Percentiles rank a stretch among this genome's conserved stretches.
These are phyloP conservation scores for Selaginella tamariscina DNA, from an alignment of 75 land plant genomes.

Conservation along the genomic window DNA sequence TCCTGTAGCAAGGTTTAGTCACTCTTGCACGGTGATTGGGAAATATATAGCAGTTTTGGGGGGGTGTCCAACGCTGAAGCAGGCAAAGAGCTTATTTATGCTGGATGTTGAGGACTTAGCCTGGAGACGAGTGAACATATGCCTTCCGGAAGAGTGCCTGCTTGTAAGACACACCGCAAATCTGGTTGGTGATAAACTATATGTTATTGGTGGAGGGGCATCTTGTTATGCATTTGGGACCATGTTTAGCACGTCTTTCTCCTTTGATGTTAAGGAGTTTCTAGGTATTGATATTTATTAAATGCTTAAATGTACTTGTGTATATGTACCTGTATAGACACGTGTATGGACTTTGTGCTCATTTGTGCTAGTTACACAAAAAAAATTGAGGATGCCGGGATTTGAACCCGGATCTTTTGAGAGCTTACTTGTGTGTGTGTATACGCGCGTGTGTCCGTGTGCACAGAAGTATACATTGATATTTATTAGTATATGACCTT, in stretches of 20 bases:
- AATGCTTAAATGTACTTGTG: no score
- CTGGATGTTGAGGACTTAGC: constrained; percentile 31
- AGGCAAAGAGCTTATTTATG: constrained; percentile 34
- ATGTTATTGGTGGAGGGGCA: constrained; percentile 80
- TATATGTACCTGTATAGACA: no score
- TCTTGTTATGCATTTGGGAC: constrained; percentile 95
- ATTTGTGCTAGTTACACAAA: no score
- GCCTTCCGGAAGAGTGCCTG: constrained; percentile 27
- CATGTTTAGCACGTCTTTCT: constrained; percentile 53
- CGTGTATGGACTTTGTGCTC: no score
- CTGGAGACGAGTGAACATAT: constrained; percentile 38
- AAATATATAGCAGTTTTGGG: constrained; percentile 52
- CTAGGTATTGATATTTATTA: constrained; percentile 11
- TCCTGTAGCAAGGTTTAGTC: constrained; percentile 65
- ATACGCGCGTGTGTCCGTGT: no score
- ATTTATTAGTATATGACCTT: no score
- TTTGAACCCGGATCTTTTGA: no score
- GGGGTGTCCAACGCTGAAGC: constrained; percentile 63
- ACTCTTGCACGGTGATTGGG: constrained; percentile 49
- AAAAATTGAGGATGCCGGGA: no score
- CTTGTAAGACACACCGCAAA: constrained; percentile 57
- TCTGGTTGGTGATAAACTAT: constrained; percentile 38
- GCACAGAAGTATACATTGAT: no score
- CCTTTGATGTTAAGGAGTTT: not conserved
- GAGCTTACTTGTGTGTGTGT: no score